Evolutionary conservation across 306 rosid species (phyloP), one percentile per base, ranked within the genome.

Genomic region (Hippophae tibetana): DNA sequence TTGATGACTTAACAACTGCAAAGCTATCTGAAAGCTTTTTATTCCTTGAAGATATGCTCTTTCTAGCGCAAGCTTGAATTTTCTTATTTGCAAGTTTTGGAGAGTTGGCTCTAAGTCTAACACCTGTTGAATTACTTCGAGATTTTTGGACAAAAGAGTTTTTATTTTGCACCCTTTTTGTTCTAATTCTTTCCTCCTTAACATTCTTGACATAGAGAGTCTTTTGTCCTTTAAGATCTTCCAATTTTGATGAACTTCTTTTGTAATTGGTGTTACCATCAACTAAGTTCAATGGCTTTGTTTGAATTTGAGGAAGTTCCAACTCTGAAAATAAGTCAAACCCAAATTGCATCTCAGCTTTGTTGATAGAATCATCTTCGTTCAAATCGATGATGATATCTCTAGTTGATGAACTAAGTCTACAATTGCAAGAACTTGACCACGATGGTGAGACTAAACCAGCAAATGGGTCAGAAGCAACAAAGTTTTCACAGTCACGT

Each of bases 1-100:
- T 45, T 9, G 95, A 86, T 13, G 90, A 78, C 69, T 86, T 86
- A 1, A 84, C 94, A 56, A 90, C 83, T 7, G 94, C 97, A 72
- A 80, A 83, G 9, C 97, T 86, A 63, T 87, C 94, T 27, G 81
- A 78, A 42, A 82, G 73, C 47, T 31, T 31, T 31, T 64, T 64
- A 23, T 72, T 79, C 69, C 69, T 75, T 60, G 79, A 65, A 62
- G 96, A 66, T 58, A 80, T 70, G 55, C 84, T 81, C 69, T 69
- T 86, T 70, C 85, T 80, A 48, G 74, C 62, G 45, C 69, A 31
- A 31, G 38, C 72, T 74, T 76, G 88, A 63, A 58, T 63, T 66
- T 79, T 89, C 66, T 69, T 85, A 70, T 80, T 79, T 26, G 68
- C 81, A 0, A 90, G 74, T 58, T 76, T 90, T 63, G 95, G 94